Evolutionary conservation across 1,284 basidiomycete genomes (phyloP), one percentile per base, ranked within the genome.

Genomic region (Amylostereum areolatum): DNA sequence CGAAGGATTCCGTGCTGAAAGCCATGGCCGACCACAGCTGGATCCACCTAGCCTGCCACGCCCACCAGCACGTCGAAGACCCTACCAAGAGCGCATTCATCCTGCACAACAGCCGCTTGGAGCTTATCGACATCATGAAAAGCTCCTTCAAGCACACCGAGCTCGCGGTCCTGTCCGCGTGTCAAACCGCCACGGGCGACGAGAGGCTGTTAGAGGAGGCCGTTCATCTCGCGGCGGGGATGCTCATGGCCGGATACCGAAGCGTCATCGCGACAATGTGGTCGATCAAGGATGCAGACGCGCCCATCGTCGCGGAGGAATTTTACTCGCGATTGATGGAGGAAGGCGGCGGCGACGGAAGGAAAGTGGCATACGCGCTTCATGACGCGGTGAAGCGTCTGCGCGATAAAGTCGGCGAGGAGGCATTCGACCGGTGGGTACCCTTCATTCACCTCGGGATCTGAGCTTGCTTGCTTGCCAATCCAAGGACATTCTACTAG

Each of bases 201-300:
- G 45, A 35, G 32, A 28, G 37, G 18, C 28, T 24, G n/a, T 30
- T 34, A 12, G 45, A 46, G 10, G 45, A 46, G 30, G 45, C 45
- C 9, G 31, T 46, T n/a, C 58, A 61, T 45, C 55, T 62, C n/a
- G 59, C 59, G 2, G 59, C 58, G 27, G 55, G 54, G 27, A 50
- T 62, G 61, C 52, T 55, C 28, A 51, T 58, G n/a, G 52, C 57
- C 18, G 61, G 61, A 24, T 59, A 49, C 41, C 51, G 50, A 18
- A 48, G 51, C 18, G 52, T 53, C 18, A 45, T 62, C 29, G 60
- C 57, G 25, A 61, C 59, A 25, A 55, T 61, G 55, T 62, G 61
- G 61, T 53, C 51, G 8, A 58, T 58, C 18, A 43, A 47, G 3
- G 57, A 59, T 29, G 27, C 36, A 33, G 36, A 43, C 45, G 43